These are phyloP conservation scores for Dioscorea dumetorum DNA, from an alignment of 106 monocot genomes.

Conservation along the genomic window DNA sequence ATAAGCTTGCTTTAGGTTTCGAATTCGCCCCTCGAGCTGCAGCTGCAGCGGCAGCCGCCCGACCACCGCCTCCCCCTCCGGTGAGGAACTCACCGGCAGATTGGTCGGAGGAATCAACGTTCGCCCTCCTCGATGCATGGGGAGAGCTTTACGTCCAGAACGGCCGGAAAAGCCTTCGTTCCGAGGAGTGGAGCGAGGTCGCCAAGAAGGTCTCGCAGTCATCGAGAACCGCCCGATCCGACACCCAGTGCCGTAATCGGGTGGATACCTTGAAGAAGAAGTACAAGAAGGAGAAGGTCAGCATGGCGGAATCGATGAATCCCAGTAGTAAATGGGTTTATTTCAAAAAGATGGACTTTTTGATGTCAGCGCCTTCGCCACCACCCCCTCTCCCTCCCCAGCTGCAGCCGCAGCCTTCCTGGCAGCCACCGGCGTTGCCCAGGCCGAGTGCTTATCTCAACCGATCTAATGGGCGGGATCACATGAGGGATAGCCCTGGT, in stretches of 20 bases:
- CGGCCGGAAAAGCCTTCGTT: conserved; percentile 66
- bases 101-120: conserved; percentile 87
- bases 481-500: conserved; percentile 54
- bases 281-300: conserved; percentile 89
- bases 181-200: conserved; percentile 90
- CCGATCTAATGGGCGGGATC: conserved; percentile 28
- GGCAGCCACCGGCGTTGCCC: conserved; percentile 49
- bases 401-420: conserved; percentile 17
- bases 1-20: conserved; percentile 57
- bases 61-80: conserved; percentile 5
- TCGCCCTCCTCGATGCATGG: conserved; percentile 84
- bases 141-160: conserved; percentile 70
- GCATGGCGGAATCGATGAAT: conserved; percentile 17
- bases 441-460: conserved; percentile 55
- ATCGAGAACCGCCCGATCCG: conserved; percentile 37
- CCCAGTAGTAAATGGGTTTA: conserved; percentile 55
- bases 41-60: neutral
- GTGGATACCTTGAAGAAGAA: conserved; percentile 84
- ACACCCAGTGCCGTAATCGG: conserved; percentile 74
- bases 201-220: conserved; percentile 53
- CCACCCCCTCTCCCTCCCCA: neutral
- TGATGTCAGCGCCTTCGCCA: conserved; percentile 40
- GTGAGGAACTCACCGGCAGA: conserved; percentile 34
- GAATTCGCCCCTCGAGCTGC: conserved; percentile 66
- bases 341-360: conserved; percentile 69